Evolutionary conservation across 2,329 filamentous ascomycete genomes (phyloP), one percentile per base, ranked within the genome.

Genomic region (Xylariaceae sp.): DNA sequence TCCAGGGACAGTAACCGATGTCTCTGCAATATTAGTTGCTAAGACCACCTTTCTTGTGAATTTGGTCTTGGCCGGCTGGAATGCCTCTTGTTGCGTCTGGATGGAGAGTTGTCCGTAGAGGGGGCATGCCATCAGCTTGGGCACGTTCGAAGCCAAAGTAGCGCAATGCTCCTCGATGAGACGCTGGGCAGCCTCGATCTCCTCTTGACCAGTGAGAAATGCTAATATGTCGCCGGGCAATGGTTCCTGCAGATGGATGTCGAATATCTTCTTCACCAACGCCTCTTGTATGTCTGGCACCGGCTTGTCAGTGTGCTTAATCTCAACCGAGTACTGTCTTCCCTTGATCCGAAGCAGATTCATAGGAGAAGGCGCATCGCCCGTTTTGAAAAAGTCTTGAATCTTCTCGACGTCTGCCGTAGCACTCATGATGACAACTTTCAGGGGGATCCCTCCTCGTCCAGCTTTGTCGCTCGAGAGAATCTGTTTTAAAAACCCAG

Each of bases 1-100:
- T 2, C 94, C 94, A 0, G 92, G 88, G 0, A 99, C 91, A 0
- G 94, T 99, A 56, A 99, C 88, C 1, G 94, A 97, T 0, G 94
- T 97, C 70, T 99, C 94, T n/a, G 94, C 94, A 64, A 99, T 97
- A 66, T 99, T 99, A 11, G 94, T 99, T 0, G 91, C 87, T 0
- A 99, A 76, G 0, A 99, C 91, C 9, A 97, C 80, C 67, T 97
- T 97, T 43, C 94, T 81, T 0, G 89, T 95, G 53, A 79, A 80
- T n/a, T 78, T 78, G 2, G 84, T 81, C 53, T 83, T 83, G 27
- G 88, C 80, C 1, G 88, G 87, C 52, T 86, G 77, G 69, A 99
- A 97, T 7, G 95, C 91, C 27, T 84, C 81, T 61, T 95, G 88
- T 64, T 99, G 94, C 0, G 88, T 87, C 51, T 86, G 82, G 62